Percentiles rank a stretch among this genome's conserved stretches.
Evolutionary conservation across 2,329 filamentous ascomycete genomes (phyloP).

Genomic region (Purpureocillium lavendulum): DNA sequence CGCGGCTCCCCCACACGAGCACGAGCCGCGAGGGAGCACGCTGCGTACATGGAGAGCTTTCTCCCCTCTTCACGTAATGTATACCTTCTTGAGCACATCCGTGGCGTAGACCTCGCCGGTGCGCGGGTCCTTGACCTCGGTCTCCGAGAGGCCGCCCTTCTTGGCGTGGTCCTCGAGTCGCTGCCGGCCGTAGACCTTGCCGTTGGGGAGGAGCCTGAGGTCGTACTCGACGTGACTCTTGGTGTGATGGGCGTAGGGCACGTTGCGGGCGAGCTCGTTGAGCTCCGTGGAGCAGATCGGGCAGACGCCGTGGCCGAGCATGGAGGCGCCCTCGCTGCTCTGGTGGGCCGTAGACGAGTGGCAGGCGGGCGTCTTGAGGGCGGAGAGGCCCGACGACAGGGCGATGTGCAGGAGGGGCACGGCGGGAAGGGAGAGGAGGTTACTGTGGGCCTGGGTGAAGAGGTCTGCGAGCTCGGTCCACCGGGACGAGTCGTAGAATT

Average conservation of each 20-base stretch:
- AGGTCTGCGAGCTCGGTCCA: slow-evolving; percentile 71
- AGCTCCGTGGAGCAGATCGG: slow-evolving; percentile 95
- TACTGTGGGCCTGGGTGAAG: slow-evolving; percentile 82
- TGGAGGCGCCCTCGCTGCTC: slow-evolving; percentile 18
- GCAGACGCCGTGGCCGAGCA: slow-evolving; percentile 68
- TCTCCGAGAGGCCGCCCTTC: slow-evolving; percentile 63
- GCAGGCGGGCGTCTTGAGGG: slow-evolving; percentile 91
- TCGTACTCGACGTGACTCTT: slow-evolving; percentile 90
- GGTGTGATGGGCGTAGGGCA: slow-evolving; percentile 92
- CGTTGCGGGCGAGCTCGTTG: slow-evolving; percentile 78
- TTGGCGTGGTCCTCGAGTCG: slow-evolving; percentile 67
- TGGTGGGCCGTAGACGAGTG: slow-evolving; percentile 55
- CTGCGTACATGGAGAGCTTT: no score
- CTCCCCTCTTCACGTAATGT: slow-evolving; percentile 56
- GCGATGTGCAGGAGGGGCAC: slow-evolving; percentile 84
- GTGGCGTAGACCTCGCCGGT: slow-evolving; percentile 60
- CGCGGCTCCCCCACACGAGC: no score
- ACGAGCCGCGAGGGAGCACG: no score
- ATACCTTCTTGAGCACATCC: slow-evolving; percentile 73
- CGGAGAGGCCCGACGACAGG: slow-evolving; percentile 81
- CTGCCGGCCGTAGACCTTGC: slow-evolving; percentile 72
- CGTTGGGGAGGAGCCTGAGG: slow-evolving; percentile 78
- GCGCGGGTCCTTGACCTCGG: slow-evolving; percentile 68
- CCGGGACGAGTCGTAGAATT: slow-evolving; percentile 63
- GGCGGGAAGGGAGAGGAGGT: slow-evolving; percentile 71